Conservation (phyloP, 345 rosid species). For the Gossypium sturtianum region DNA sequence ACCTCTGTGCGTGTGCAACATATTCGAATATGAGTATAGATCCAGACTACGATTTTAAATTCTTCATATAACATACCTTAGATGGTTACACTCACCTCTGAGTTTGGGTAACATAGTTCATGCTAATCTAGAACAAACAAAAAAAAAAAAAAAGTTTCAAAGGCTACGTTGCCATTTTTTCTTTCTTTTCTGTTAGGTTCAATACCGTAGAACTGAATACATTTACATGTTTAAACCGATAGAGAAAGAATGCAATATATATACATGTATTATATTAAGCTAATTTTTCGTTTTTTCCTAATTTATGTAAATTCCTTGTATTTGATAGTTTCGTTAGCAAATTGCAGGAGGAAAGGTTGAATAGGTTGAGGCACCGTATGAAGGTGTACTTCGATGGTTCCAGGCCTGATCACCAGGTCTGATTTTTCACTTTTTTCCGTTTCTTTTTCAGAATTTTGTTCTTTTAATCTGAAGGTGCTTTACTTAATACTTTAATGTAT, state of each 20-base stretch:
- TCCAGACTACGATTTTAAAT: too few relatives aligned
- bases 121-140: too few relatives aligned
- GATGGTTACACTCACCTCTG: background rate
- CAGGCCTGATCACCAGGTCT: slow-evolving; percentile 75
- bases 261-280: background rate
- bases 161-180: background rate
- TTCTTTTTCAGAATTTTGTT: background rate
- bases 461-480: background rate
- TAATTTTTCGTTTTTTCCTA: background rate
- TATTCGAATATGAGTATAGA: too few relatives aligned
- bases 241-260: background rate
- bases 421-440: background rate
- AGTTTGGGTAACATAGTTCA: background rate
- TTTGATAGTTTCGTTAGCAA: background rate
- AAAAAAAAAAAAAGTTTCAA: background rate
- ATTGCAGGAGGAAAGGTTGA: slow-evolving; percentile 67
- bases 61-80: too few relatives aligned
- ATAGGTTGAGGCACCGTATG: slow-evolving; percentile 67
- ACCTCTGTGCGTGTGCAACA: too few relatives aligned
- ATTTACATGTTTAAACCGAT: background rate
- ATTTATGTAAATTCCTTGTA: background rate
- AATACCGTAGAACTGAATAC: background rate
- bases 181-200: background rate
- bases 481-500: background rate
- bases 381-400: slow-evolving; percentile 68